Conservation (phyloP, 1,284 basidiomycete species). For the Apiotrichum brassicae region DNA sequence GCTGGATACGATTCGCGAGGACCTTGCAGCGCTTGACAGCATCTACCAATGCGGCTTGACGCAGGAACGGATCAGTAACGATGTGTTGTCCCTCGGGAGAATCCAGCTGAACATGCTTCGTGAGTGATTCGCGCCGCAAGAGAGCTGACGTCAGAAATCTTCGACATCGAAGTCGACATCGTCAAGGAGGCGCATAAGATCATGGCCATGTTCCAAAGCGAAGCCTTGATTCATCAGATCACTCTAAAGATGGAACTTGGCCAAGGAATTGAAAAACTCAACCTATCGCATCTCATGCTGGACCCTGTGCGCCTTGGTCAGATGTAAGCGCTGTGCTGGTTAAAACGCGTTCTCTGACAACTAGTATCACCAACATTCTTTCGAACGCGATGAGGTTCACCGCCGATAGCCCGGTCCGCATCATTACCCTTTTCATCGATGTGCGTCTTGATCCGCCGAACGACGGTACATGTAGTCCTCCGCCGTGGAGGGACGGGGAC, state of each 20-base stretch:
- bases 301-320: constrained; percentile 29
- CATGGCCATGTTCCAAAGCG: constrained; percentile 35
- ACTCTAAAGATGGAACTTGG: constrained; percentile 7
- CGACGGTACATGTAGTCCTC: constrained; percentile 8
- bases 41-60: constrained; percentile 33
- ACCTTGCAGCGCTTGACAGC: constrained; percentile 18
- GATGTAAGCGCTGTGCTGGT: constrained; percentile 9
- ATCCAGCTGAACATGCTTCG: constrained; percentile 33
- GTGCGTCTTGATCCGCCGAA: constrained; percentile 16
- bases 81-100: constrained; percentile 42
- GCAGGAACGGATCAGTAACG: constrained; percentile 45
- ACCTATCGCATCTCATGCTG: constrained; percentile 13
- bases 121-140: not conserved
- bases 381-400: constrained; percentile 28
- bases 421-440: constrained; percentile 16
- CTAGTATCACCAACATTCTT: constrained; percentile 25
- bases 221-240: constrained; percentile 38
- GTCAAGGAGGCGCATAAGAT: constrained; percentile 28
- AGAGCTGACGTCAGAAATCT: constrained; percentile 6
- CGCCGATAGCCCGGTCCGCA: constrained; percentile 5
- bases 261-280: constrained; percentile 5
- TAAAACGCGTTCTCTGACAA: no score
- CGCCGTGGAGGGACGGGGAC: constrained; percentile 4
- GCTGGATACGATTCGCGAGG: constrained; percentile 14
- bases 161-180: constrained; percentile 27